These are phyloP conservation scores for Inga laurina DNA, from an alignment of 306 rosid genomes.

Conservation along the genomic window DNA sequence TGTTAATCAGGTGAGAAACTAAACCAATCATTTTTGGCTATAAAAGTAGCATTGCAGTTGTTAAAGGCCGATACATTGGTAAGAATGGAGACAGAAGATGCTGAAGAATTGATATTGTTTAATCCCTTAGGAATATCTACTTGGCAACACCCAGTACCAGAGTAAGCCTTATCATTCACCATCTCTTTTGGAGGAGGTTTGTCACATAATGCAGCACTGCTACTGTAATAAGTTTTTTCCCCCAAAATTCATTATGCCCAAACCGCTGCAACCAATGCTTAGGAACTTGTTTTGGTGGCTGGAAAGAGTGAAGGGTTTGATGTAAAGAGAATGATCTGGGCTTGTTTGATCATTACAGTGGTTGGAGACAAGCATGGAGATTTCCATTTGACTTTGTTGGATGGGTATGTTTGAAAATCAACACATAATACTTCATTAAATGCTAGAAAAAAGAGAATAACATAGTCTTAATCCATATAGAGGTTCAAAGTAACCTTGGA, in stretches of 20 bases:
- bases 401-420: neutral
- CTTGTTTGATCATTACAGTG: neutral
- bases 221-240: neutral
- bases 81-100: neutral
- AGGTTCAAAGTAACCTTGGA: too few relatives aligned
- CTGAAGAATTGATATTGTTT: rapidly evolving
- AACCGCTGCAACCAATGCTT: neutral
- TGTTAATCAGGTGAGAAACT: constrained; percentile 10
- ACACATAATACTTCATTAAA: too few relatives aligned
- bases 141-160: neutral
- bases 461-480: too few relatives aligned
- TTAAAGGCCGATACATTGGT: neutral
- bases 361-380: neutral
- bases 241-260: neutral
- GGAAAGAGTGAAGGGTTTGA: neutral
- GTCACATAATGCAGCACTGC: neutral
- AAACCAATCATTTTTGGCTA: constrained; percentile 20
- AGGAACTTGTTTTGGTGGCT: neutral
- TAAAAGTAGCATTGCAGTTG: constrained; percentile 42
- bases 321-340: neutral
- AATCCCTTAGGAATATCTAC: neutral
- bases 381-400: neutral
- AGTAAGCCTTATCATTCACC: neutral
- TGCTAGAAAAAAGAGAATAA: too few relatives aligned
- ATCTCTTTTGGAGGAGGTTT: neutral